These are phyloP conservation scores for Lichtheimia ramosa DNA, from an alignment of 371 early-diverging fungal genomes.

Conservation along the genomic window DNA sequence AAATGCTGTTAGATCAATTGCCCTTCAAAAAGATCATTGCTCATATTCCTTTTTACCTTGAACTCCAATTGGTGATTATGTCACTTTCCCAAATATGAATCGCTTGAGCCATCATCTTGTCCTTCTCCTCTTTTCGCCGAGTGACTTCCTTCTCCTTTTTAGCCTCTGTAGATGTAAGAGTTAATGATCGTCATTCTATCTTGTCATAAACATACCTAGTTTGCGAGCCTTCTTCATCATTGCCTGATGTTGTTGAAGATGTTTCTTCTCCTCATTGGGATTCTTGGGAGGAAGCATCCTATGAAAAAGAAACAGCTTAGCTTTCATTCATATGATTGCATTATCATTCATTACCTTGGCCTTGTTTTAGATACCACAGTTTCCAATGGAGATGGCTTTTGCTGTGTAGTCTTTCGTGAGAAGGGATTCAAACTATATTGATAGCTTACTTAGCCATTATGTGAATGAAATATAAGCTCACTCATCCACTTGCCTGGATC, in stretches of 20 bases:
- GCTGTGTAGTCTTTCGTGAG: constrained; percentile 26
- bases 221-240: constrained; percentile 53
- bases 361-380: constrained; percentile 49
- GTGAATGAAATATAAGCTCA: background rate
- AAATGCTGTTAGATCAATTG: background rate
- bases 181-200: background rate
- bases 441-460: background rate
- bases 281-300: constrained; percentile 54
- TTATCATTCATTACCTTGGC: constrained; percentile 36
- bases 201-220: constrained; percentile 15
- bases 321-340: too few relatives aligned
- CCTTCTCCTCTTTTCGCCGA: constrained; percentile 21
- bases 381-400: constrained; percentile 47
- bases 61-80: constrained; percentile 45
- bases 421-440: constrained; percentile 38
- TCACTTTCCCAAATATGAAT: constrained; percentile 42
- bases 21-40: too few relatives aligned
- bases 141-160: constrained; percentile 28
- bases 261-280: constrained; percentile 49
- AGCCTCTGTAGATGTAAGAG: constrained; percentile 22
- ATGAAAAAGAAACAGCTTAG: background rate
- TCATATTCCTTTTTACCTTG: constrained; percentile 15
- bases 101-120: constrained; percentile 23
- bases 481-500: constrained; percentile 32
- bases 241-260: constrained; percentile 46